Base-by-base conservation (phyloP, 768 basidiomycete genomes). In the Fomitopsis pulvina region DNA sequence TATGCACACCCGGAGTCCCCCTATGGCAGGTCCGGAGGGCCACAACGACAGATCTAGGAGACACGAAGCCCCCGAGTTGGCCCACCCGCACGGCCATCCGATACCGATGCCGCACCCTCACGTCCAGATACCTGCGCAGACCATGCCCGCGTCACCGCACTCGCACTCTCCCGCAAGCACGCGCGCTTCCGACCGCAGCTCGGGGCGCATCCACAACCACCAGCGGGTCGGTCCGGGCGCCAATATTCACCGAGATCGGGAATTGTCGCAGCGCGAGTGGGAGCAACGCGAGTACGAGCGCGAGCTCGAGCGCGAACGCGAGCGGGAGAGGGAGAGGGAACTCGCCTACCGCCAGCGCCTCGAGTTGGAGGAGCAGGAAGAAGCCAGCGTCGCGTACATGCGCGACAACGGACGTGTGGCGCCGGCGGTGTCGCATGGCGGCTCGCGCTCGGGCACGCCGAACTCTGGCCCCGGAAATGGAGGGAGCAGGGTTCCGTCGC, bases 211-310 rank as follows among this genome's bases (percentile, higher is more conserved):
- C 41, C 86, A 86, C 62, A 72, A 72, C 52, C 84, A 86, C 65
- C 84, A 85, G 63, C 80, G 82, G 48, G 60, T 82, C 57, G 83
- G 82, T 6, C 81, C 83, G 34, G 81, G 73, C 2, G 71, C 79
- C 22, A 79, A 74, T 56, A 71, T 83, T 41, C 76, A 74, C 55
- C 62, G 65, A 30, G 69, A 68, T 60, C 68, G 63, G 44, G 76
- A 76, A 21, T 77, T 80, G 26, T 69, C 76, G 60, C 77, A 76
- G 50, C 70, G 52, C 22, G 45, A 57, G 11, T 55, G 55, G 32
- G 58, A 59, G 52, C 45, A 57, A 44, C 51, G 56, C 9, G 63
- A 61, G 30, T 55, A 52, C 28, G 60, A 63, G 41, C 54, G 57
- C 41, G 60, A 51, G 43, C 46, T 46, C n/a, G 38, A 52, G 52